These are phyloP conservation scores for Fragilaria crotonensis DNA, from an alignment of 108 stramenopile species.

Conservation along the genomic window DNA sequence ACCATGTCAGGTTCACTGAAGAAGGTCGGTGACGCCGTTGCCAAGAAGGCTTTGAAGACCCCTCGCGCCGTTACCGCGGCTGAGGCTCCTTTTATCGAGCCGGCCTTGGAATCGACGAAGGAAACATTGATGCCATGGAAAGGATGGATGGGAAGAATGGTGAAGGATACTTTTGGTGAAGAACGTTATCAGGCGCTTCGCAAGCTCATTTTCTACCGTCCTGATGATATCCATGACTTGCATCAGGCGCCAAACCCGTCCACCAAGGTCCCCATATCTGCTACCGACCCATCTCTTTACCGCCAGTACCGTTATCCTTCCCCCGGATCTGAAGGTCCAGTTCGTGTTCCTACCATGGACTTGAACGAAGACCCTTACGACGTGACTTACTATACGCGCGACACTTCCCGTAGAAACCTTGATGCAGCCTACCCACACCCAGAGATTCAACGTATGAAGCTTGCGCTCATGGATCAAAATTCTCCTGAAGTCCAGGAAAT, in stretches of 20 bases:
- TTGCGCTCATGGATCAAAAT: constrained; percentile 52
- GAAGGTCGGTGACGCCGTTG: constrained; percentile 34
- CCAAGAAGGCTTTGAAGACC: constrained; percentile 7
- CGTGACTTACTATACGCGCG: constrained; percentile 75
- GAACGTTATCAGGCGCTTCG: constrained; percentile 40
- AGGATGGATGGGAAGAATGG: constrained; percentile 65
- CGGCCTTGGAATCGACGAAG: constrained; percentile 37
- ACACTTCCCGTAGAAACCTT: constrained; percentile 67
- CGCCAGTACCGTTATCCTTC: constrained; percentile 65
- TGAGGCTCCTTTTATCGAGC: constrained; percentile 39
- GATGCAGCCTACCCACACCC: constrained; percentile 40
- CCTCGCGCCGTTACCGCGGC: constrained; percentile 37
- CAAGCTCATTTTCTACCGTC: constrained; percentile 49
- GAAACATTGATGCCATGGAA: constrained; percentile 83
- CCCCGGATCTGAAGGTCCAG: constrained; percentile 74
- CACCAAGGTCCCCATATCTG: constrained; percentile 39
- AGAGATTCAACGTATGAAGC: constrained; percentile 58
- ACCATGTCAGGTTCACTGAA: constrained; percentile 18
- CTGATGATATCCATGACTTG: constrained; percentile 52
- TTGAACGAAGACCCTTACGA: constrained; percentile 74
- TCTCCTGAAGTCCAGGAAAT: constrained; percentile 65
- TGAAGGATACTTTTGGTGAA: constrained; percentile 53
- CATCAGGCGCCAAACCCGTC: constrained; percentile 51
- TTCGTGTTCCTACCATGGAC: constrained; percentile 32
- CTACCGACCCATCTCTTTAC: constrained; percentile 34